Percentiles rank a stretch among this genome's conserved stretches.
Conservation (phyloP, 1,284 basidiomycete genomes). For the Leccinum griseonigrum region DNA sequence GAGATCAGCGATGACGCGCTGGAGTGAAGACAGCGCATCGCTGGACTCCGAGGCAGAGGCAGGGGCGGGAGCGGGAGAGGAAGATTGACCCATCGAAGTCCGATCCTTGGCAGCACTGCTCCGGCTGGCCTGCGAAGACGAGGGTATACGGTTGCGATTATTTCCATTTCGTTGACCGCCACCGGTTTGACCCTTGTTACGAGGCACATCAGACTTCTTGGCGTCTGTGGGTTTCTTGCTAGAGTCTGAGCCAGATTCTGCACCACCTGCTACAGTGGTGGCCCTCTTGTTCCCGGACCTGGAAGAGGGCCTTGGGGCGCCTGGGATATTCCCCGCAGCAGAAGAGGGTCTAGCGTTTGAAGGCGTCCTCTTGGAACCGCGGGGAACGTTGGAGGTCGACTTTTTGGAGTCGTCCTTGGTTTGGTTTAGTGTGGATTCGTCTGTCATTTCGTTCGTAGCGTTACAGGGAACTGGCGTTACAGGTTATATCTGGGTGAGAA, state of each 20-base stretch:
- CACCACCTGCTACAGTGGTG: conserved; percentile 35
- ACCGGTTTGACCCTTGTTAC: conserved; percentile 53
- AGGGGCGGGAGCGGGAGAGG: conserved; percentile 39
- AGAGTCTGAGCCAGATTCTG: conserved; percentile 68
- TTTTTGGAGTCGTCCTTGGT: conserved; percentile 66
- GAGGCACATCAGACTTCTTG: conserved; percentile 47
- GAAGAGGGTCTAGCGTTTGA: conserved; percentile 53
- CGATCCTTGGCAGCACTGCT: conserved; percentile 46
- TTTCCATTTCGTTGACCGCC: conserved; percentile 41
- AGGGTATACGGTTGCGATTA: conserved; percentile 56
- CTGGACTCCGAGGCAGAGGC: conserved; percentile 51
- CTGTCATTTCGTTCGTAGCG: conserved; percentile 83
- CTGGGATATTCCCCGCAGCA: conserved; percentile 41
- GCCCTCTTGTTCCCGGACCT: conserved; percentile 62
- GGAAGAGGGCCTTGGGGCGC: conserved; percentile 56
- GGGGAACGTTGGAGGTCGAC: conserved; percentile 42
- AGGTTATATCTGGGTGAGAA: conserved; percentile 42
- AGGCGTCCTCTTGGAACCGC: conserved; percentile 53
- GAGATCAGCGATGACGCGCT: conserved; percentile 80
- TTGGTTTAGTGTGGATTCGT: conserved; percentile 63
- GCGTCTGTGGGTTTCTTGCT: conserved; percentile 47
- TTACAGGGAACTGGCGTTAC: conserved; percentile 45
- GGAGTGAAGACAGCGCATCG: conserved; percentile 74
- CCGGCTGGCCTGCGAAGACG: conserved; percentile 52
- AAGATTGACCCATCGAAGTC: conserved; percentile 43